Base-by-base conservation (phyloP, 2,329 filamentous ascomycete species). In the Claviceps humidiphila region DNA sequence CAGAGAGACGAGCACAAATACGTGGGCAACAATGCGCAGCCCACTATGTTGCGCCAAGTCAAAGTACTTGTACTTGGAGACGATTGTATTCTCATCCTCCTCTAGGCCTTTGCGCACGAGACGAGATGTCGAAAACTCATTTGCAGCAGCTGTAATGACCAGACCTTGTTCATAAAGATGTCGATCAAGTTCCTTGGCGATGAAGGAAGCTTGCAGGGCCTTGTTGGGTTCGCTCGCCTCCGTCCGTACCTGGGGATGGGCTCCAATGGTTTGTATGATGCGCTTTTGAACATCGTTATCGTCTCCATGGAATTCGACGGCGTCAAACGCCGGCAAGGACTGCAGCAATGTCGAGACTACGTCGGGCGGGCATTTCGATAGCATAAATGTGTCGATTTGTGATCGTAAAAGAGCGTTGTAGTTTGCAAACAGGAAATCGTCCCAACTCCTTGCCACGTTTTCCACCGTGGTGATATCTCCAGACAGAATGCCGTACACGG, bases 401-500 rank as follows among this genome's bases (percentile, higher is more conserved):
- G 82, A 80, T 51, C 90, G 78, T 9, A 96, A 69, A 5, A 91
- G 72, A n/a, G 87, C 83, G 62, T 94, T 96, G 72, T 93, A 93
- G 64, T 90, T 82, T 39, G 85, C 83, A 66, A 93, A 95, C 17
- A 96, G 75, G 60, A 84, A 81, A 62, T 97, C 91, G 58, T 95
- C 88, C 84, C 89, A 94, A 22, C 77, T 81, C 49, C 78, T 75
- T 63, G 87, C 89, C 41, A 91, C 81, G 57, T 80, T 80, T 62
- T 87, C 82, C 11, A 94, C 87, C 50, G 85, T 87, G 40, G 78
- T 71, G 49, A 89, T 77, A 62, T 96, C 89, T 49, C 93, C 93
- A 43, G 86, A 85, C n/a, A 98, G 75, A 13, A 96, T 71, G 30
- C 89, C 91, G 63, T 95, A 96, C 0, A 95, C 89, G 17, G 91